Evolutionary conservation across 1,139 yeast genomes (phyloP), one percentile per base, ranked within the genome.

Genomic region (Diutina neorugosa): DNA sequence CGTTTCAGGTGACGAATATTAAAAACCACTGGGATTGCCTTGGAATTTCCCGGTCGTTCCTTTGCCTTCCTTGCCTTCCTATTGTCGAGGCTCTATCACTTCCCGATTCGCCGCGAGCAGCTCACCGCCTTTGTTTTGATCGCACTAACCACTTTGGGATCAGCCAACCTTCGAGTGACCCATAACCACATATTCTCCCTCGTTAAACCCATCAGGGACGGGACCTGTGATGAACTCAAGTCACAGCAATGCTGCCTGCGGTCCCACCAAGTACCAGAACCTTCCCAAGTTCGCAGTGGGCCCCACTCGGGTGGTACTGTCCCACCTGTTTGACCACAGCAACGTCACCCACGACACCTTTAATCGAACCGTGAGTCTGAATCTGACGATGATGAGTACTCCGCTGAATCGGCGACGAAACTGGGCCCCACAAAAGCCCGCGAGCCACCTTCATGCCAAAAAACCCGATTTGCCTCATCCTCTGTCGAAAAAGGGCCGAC

Each of bases 181-280:
- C 37, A 8, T 9, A 31, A 9, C 37, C 37, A 31, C 37, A 6
- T 9, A 14, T 11, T 14, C 9, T 14, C 37, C 14, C 37, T n/a
- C 9, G 14, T n/a, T 31, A 11, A 4, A 14, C 5, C 37, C 37
- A 31, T n/a, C 14, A n/a, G 37, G 37, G 37, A 31, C 37, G 37
- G 37, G 37, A 31, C 37, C 37, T 31, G 37, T 9, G 46, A 43
- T 44, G 48, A 44, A 44, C 31, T 19, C 48, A 4, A 44, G 34
- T 23, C 16, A 44, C 25, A 44, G 18, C 48, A 44, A 44, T 25
- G 19, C 48, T 14, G 16, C 31, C 34, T 25, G 8, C 19, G 48
- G 48, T 25, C 19, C 48, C 31, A 44, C 48, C 48, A 44, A 44
- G 25, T 44, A 44, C 48, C 48, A 44, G 48, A 44, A 44, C 19